Conservation (phyloP, 768 basidiomycete genomes). For the Termitomyces sp. region DNA sequence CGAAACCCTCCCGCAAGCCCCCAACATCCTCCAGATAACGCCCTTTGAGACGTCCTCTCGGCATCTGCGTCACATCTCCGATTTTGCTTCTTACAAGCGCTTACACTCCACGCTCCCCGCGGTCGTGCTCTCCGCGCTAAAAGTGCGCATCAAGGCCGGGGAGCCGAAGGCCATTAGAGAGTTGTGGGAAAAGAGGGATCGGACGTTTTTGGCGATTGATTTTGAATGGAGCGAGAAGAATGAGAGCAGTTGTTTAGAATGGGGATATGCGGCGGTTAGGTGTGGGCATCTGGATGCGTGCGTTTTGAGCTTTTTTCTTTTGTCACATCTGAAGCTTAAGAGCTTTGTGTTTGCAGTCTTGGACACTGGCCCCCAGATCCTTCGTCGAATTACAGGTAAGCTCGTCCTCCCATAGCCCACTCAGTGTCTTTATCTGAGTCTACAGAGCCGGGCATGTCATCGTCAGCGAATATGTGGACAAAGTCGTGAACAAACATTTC, state of each 20-base stretch:
- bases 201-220: slow-evolving; percentile 69
- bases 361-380: slow-evolving; percentile 77
- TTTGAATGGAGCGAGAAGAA: slow-evolving; percentile 77
- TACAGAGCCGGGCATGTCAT: slow-evolving; percentile 69
- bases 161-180: slow-evolving; percentile 59
- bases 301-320: neutral
- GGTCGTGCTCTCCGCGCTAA: slow-evolving; percentile 57
- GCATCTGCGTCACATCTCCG: slow-evolving; percentile 66
- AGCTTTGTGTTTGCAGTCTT: slow-evolving; percentile 11
- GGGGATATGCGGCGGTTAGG: slow-evolving; percentile 77
- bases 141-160: slow-evolving; percentile 57
- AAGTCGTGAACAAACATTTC: slow-evolving; percentile 52
- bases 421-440: no score
- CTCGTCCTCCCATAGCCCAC: slow-evolving; percentile 4
- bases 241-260: slow-evolving; percentile 62
- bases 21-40: slow-evolving; percentile 62
- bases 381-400: slow-evolving; percentile 70
- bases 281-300: slow-evolving; percentile 69
- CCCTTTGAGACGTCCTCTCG: slow-evolving; percentile 67
- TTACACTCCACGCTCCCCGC: slow-evolving; percentile 68
- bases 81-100: slow-evolving; percentile 64
- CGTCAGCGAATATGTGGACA: slow-evolving; percentile 63
- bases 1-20: slow-evolving; percentile 65
- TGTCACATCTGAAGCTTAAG: no score
- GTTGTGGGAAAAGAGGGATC: slow-evolving; percentile 65